Base-by-base conservation (phyloP, 164 flowering plant genomes). In the Nymphaea thermarum region DNA sequence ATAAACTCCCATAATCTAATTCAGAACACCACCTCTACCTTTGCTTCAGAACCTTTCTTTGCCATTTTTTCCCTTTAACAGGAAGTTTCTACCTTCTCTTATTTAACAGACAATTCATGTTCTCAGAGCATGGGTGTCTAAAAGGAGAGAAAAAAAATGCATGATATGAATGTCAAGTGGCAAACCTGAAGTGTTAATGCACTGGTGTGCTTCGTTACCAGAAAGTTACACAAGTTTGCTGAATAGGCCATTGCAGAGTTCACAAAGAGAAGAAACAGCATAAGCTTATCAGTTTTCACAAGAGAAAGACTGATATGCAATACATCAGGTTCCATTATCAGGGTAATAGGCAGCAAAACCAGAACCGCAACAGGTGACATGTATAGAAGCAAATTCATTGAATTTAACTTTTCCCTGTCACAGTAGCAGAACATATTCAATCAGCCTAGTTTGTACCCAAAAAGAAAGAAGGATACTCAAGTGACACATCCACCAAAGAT, bases 141-240 rank as follows among this genome's bases (percentile, higher is more conserved):
- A 42, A n/a, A 44, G 42, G 18, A 66, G 67, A 53, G 57, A 44
- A 62, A 1, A 62, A 1, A 51, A 44, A 25, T 25, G 36, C 36
- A 25, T 25, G 36, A 25, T 25, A 66, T 59, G 51, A 7, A 44
- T 70, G 63, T 25, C 36, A 66, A 68, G 67, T 43, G 45, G 60
- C 71, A 55, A 67, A 94, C 98, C 96, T 94, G 98, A 67, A 94
- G 95, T 6, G 98, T 94, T 15, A 94, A 70, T n/a, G 98, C 83
- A 78, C 98, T 94, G 18, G 98, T 94, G 72, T 94, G 93, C 79
- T 94, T 94, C 5, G 98, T 94, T 70, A 93, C 98, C 87, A 93
- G 82, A 80, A 94, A 91, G 78, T 94, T 94, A 55, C 83, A 71
- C 76, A 94, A 77, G 74, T 94, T 94, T 14, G 88, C 98, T 14